Evolutionary conservation across 805 yeast genomes (phyloP), one percentile per base, ranked within the genome.

Genomic region (Starmera pachycereana): DNA sequence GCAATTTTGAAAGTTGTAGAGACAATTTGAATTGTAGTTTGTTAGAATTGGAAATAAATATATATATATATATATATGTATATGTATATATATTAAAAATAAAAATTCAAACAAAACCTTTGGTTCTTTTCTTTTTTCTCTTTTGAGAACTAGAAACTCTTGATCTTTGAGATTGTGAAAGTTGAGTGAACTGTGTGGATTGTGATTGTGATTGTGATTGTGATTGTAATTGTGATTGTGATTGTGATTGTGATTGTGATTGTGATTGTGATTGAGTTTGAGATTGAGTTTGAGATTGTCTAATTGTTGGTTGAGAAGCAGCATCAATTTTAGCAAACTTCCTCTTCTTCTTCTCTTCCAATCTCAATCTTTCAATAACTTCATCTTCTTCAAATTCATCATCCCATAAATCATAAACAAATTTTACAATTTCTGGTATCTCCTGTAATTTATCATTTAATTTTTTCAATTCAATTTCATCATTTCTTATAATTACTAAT

Each of bases 21-120:
- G 18, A 16, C 18, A n/a, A n/a, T n/a, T n/a, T 8, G 18, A 12
- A 18, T 11, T 32, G 18, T 22, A 22, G 25, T n/a, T n/a, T n/a
- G n/a, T n/a, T n/a, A n/a, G n/a, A n/a, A n/a, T n/a, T n/a, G n/a
- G n/a, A n/a, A n/a, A n/a, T n/a, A n/a, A n/a, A n/a, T n/a, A n/a
- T n/a, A n/a, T n/a, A n/a, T n/a, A n/a, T n/a, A n/a, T n/a, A n/a
- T n/a, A n/a, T n/a, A n/a, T n/a, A n/a, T n/a, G n/a, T n/a, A n/a
- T n/a, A n/a, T n/a, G n/a, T n/a, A n/a, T n/a, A n/a, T n/a, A n/a
- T n/a, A n/a, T n/a, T n/a, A n/a, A n/a, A n/a, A n/a, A n/a, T n/a
- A n/a, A 32, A 12, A 32, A 16, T 12, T 30, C 13, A 36, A 19
- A 29, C 54, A 40, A 53, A 53, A 4, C 57, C 57, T 32, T 44